Evolutionary conservation across 306 rosid species (phyloP), one percentile per base, ranked within the genome.

Genomic region (Vigna radiata): DNA sequence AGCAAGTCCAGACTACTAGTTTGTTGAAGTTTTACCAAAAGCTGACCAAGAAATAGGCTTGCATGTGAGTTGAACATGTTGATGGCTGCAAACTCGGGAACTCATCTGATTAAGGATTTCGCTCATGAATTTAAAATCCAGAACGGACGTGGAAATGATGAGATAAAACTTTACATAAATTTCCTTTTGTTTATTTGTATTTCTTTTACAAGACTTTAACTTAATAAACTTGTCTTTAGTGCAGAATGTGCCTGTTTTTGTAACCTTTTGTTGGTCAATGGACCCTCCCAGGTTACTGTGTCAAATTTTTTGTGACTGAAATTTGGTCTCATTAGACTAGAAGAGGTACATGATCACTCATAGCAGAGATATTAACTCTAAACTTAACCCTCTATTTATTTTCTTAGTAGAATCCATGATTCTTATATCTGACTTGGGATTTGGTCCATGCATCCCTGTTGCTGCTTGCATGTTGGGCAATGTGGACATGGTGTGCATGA

Each of bases 381-480:
- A 61, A 7, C 77, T 17, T 68, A 19, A 68, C 47, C 23, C 56
- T 72, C 64, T 60, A 68, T 68, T 48, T 65, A 21, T 68, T 72
- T 66, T 82, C 18, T 44, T 18, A 3, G 4, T 71, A 64, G 37
- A 41, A 62, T 43, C 61, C 27, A 18, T 47, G 77, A 58, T 55
- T 75, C 27, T 55, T 39, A 36, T 68, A 16, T 54, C 70, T 65
- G 64, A 78, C 41, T 49, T 60, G 5, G 7, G 47, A 14, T 46
- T 53, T 80, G 68, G 62, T 76, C 61, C 72, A 58, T 48, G 79
- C 77, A 65, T 84, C 82, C 58, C 37, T 46, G 37, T 55, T 76
- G 76, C 59, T 25, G 29, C 43, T 27, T 64, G 31, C 44, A 41
- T 63, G 16, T 76, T 59, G 31, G 73, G 54, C 62, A 37, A 41